Percentiles rank a stretch among this genome's conserved stretches.
Conservation (phyloP, 2,329 filamentous ascomycete genomes). For the Cercospora beticola region DNA sequence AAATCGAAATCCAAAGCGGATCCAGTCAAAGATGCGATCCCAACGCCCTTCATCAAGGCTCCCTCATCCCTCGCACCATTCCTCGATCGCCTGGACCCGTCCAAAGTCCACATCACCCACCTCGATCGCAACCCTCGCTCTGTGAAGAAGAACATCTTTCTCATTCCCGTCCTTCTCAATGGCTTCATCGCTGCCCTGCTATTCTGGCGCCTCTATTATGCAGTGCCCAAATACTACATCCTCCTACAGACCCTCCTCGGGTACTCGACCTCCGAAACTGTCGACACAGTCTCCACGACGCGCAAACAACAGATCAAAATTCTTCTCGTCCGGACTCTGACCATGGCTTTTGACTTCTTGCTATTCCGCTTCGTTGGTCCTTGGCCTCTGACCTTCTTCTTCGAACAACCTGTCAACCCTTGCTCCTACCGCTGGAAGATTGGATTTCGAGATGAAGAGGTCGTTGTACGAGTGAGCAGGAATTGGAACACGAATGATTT, state of each 20-base stretch:
- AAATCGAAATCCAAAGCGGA: background rate
- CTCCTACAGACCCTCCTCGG: slow-evolving; percentile 66
- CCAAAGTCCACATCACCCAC: slow-evolving; percentile 80
- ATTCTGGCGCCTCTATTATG: slow-evolving; percentile 65
- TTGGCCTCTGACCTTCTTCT: slow-evolving; percentile 54
- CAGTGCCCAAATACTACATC: slow-evolving; percentile 70
- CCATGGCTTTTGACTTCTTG: slow-evolving; percentile 72
- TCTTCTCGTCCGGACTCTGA: slow-evolving; percentile 59
- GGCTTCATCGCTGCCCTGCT: slow-evolving; percentile 64
- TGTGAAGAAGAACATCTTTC: slow-evolving; percentile 81
- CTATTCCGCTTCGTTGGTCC: slow-evolving; percentile 46
- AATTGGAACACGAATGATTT: slow-evolving; percentile 66
- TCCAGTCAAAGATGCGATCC: slow-evolving; percentile 19
- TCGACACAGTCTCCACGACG: slow-evolving; percentile 58
- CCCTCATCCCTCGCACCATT: slow-evolving; percentile 65
- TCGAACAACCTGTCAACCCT: slow-evolving; percentile 64
- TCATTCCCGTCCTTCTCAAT: slow-evolving; percentile 77
- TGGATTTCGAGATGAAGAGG: slow-evolving; percentile 76
- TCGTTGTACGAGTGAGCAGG: slow-evolving; percentile 76
- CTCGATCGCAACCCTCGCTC: slow-evolving; percentile 68
- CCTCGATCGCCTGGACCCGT: slow-evolving; percentile 62
- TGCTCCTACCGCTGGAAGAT: slow-evolving; percentile 69
- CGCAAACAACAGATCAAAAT: slow-evolving; percentile 59
- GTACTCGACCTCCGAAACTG: slow-evolving; percentile 63
- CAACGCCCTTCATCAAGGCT: slow-evolving; percentile 64